Evolutionary conservation across 805 yeast genomes (phyloP).

Genomic region (Ogataea methylovora): DNA sequence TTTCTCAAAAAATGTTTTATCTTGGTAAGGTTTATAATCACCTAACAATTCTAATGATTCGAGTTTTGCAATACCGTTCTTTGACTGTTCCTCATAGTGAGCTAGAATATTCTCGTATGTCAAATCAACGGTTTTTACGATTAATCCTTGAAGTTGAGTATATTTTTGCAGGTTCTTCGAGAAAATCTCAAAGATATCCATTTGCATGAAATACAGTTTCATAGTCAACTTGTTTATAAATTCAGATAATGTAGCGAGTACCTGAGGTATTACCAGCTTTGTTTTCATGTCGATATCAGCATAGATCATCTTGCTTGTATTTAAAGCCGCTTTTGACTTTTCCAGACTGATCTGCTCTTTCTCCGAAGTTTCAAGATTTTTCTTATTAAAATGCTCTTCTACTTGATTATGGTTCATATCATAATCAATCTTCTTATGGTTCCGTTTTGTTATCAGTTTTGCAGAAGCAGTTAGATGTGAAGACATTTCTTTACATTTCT

Average conservation of each 20-base stretch:
- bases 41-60: constrained; percentile 30
- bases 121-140: constrained; percentile 6
- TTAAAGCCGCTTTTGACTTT: constrained; percentile 22
- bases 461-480: constrained; percentile 27
- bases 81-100: constrained; percentile 31
- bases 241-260: constrained; percentile 38
- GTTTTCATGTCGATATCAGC: constrained; percentile 31
- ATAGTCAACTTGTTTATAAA: constrained; percentile 35
- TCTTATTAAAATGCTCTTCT: constrained; percentile 29
- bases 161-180: constrained; percentile 22
- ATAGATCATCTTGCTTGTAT: constrained; percentile 24
- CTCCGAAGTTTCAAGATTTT: constrained; percentile 20
- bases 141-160: constrained; percentile 25
- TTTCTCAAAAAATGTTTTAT: constrained; percentile 28
- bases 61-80: constrained; percentile 28
- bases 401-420: constrained; percentile 30
- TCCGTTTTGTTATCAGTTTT: constrained; percentile 36
- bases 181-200: constrained; percentile 26
- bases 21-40: constrained; percentile 29
- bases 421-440: constrained; percentile 33
- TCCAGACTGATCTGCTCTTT: constrained; percentile 31
- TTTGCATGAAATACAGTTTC: constrained; percentile 30
- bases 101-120: constrained; percentile 28
- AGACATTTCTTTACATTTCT: constrained; percentile 32
- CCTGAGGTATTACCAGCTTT: constrained; percentile 38